Percentiles rank a stretch among this genome's conserved stretches.
Evolutionary conservation across 371 early-diverging fungal genomes (phyloP).

Genomic region (Mucor ambiguus): DNA sequence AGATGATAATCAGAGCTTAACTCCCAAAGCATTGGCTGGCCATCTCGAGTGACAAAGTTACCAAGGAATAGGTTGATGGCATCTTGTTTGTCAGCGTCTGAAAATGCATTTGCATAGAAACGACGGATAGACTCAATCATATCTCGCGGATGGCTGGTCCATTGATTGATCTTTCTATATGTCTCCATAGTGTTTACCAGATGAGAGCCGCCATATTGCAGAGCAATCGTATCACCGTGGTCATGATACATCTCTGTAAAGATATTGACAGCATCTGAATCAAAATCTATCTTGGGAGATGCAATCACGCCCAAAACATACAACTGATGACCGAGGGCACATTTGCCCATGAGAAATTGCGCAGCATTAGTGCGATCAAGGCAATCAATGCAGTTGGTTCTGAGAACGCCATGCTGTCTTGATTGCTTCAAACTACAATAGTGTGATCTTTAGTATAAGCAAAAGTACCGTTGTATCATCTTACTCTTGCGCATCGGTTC

Average conservation of each 20-base stretch:
- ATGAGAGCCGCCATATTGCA: slow-evolving; percentile 99
- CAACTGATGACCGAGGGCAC: slow-evolving; percentile 91
- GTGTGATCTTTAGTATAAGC: not conserved
- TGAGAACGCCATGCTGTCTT: slow-evolving; percentile 85
- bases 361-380: slow-evolving; percentile 99
- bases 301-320: slow-evolving; percentile 86
- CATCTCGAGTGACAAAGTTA: slow-evolving; percentile 61
- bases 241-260: slow-evolving; percentile 98
- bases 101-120: slow-evolving; percentile 94
- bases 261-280: slow-evolving; percentile 90
- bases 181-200: slow-evolving; percentile 98
- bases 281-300: slow-evolving; percentile 83
- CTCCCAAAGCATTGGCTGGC: slow-evolving; percentile 80
- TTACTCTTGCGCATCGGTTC: slow-evolving; percentile 48
- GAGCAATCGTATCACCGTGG: slow-evolving; percentile 98
- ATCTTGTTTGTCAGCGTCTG: slow-evolving; percentile 96
- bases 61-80: slow-evolving; percentile 96
- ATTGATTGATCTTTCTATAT: slow-evolving; percentile 91
- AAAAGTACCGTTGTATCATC: slow-evolving; percentile 7
- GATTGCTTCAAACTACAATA: slow-evolving; percentile 18
- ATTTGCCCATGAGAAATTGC: slow-evolving; percentile 96
- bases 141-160: slow-evolving; percentile 95
- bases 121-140: slow-evolving; percentile 92
- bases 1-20: slow-evolving; percentile 80
- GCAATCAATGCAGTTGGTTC: slow-evolving; percentile 99